These are phyloP conservation scores for Kandelia obovata DNA, from an alignment of 345 rosid species.

Conservation along the genomic window DNA sequence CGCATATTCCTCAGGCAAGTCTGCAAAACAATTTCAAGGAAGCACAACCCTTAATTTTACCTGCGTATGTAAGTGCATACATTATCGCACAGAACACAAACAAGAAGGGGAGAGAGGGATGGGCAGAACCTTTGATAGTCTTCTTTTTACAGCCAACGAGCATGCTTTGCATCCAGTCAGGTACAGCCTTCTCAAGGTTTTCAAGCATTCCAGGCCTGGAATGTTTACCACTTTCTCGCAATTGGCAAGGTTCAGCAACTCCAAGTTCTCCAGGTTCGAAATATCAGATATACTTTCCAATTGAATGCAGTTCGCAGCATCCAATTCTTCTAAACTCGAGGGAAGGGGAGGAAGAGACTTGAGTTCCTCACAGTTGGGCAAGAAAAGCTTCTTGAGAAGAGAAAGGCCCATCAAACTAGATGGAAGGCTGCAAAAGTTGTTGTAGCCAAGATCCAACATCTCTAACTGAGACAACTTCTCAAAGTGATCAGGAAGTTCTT, in stretches of 20 bases:
- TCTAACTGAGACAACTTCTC: slow-evolving; percentile 39
- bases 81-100: background rate
- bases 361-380: slow-evolving; percentile 38
- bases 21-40: slow-evolving; percentile 22
- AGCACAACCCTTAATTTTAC: background rate
- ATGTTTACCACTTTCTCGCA: slow-evolving; percentile 41
- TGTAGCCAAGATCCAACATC: slow-evolving; percentile 33
- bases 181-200: slow-evolving; percentile 35
- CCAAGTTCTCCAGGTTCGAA: slow-evolving; percentile 28
- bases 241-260: slow-evolving; percentile 32
- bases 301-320: slow-evolving; percentile 36
- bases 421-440: slow-evolving; percentile 43
- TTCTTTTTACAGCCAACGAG: slow-evolving; percentile 27
- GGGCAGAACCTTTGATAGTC: slow-evolving; percentile 42
- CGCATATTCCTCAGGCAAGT: slow-evolving; percentile 38
- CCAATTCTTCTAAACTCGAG: slow-evolving; percentile 34
- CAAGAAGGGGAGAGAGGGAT: background rate
- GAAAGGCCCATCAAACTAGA: slow-evolving; percentile 45
- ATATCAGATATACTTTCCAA: slow-evolving; percentile 33
- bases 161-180: slow-evolving; percentile 40
- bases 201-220: slow-evolving; percentile 43
- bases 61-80: background rate
- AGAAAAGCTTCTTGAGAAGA: slow-evolving; percentile 28
- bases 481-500: slow-evolving; percentile 49
- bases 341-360: slow-evolving; percentile 47